Percentiles rank a stretch among this genome's conserved stretches.
These are phyloP conservation scores for Chondrostereum purpureum DNA, from an alignment of 1,284 basidiomycete genomes.

Conservation along the genomic window DNA sequence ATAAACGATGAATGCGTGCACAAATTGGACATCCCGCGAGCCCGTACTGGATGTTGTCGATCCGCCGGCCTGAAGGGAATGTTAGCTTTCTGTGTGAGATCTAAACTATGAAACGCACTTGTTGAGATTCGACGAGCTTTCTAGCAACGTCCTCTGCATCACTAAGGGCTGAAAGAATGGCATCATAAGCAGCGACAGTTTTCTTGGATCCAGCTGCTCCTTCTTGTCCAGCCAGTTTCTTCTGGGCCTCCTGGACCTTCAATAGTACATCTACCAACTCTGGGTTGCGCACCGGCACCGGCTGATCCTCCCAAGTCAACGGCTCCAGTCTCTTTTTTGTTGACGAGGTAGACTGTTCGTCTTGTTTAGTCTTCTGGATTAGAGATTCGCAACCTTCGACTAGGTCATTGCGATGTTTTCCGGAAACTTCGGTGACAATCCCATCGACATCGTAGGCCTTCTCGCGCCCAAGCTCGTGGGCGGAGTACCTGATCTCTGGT, in stretches of 20 bases:
- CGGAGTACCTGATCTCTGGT: conserved; percentile 88
- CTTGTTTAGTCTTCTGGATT: conserved; percentile 46
- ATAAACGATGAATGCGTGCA: conserved; percentile 83
- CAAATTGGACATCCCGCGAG: conserved; percentile 70
- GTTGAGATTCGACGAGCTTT: conserved; percentile 74
- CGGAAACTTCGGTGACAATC: conserved; percentile 69
- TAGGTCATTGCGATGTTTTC: conserved; percentile 51
- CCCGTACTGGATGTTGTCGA: conserved; percentile 34
- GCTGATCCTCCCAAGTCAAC: conserved; percentile 77
- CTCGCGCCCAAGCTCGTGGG: conserved; percentile 74
- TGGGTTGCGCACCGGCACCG: conserved; percentile 83
- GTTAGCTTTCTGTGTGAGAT: conserved; percentile 1
- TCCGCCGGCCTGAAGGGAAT: conserved; percentile 32
- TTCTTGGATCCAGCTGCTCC: conserved; percentile 53
- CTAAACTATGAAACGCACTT: conserved; percentile 37
- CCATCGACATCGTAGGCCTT: conserved; percentile 81
- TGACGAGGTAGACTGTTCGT: conserved; percentile 29
- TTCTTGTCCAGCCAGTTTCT: conserved; percentile 35
- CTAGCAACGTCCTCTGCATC: conserved; percentile 83
- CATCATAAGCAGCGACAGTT: conserved; percentile 78
- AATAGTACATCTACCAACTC: conserved; percentile 87
- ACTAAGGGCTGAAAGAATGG: conserved; percentile 73
- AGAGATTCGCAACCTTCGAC: conserved; percentile 64
- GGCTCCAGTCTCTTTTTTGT: conserved; percentile 49
- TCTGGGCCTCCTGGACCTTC: conserved; percentile 77